Base-by-base conservation (phyloP, 2,329 filamentous ascomycete species). In the Alternaria sp. region DNA sequence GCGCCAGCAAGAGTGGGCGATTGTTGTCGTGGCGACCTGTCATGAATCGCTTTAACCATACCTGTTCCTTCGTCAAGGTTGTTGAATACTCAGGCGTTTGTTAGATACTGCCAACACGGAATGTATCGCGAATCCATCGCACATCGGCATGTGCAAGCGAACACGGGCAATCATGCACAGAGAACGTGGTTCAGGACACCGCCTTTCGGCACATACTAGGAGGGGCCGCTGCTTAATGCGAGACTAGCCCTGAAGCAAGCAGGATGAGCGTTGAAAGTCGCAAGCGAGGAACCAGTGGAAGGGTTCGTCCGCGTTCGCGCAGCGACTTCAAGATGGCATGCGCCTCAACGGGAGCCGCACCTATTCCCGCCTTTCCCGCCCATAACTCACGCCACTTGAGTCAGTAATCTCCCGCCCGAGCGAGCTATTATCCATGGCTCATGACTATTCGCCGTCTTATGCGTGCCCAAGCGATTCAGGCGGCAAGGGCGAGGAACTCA, bases 241-340 rank as follows among this genome's bases (percentile, higher is more conserved):
- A 28, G 30, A 21, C 43, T 47, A 59, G 26, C 17, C 28, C n/a
- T n/a, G 4, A 40, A 26, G 10, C 19, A 45, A 46, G 8, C 5
- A 19, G 17, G 50, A 30, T 60, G 28, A 17, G 15, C 26, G 49
- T 59, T 44, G 46, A 17, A 53, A 32, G 19, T 26, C 54, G 50
- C 21, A 60, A 47, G 49, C 50, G 50, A 59, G 43, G n/a, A 19
- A 36, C 57, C 51, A 56, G 19, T 19, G 9, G n/a, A 56, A 28
- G 15, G 30, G 43, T 26, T 46, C 51, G n/a, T 13, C 57, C 50
- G 44, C 21, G 7, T 55, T 45, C 21, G 43, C 44, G 50, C 50
- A 36, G 32, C 4, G 32, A 36, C 32, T 5, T 5, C 26, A 47
- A 47, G 25, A 40, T 13, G 26, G 26, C 10, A 28, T 44, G 36